Percentiles rank a stretch among this genome's conserved stretches.
These are phyloP conservation scores for Colletotrichum sp. DNA, from an alignment of 2,329 filamentous ascomycete genomes.

Conservation along the genomic window DNA sequence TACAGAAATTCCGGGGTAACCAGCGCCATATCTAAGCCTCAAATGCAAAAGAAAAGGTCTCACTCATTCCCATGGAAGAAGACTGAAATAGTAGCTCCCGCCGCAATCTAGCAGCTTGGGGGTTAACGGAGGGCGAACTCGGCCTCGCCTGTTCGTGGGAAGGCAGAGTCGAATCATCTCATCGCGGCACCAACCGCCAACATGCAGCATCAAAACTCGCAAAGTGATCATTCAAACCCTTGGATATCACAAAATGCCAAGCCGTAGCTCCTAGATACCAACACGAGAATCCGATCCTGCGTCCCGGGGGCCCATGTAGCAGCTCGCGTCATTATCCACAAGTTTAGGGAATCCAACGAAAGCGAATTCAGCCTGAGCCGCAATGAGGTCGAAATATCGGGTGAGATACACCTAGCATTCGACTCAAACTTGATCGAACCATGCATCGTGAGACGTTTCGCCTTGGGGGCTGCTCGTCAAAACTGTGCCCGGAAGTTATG, in stretches of 20 bases:
- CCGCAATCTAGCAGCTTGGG: not conserved
- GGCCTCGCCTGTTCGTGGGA: not conserved
- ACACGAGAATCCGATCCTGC: not conserved
- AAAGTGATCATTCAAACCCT: not conserved
- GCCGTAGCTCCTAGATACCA: not conserved
- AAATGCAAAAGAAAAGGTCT: not conserved
- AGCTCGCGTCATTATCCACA: not conserved
- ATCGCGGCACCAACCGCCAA: not conserved
- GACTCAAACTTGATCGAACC: not conserved
- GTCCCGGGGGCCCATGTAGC: not conserved
- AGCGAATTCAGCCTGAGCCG: not conserved
- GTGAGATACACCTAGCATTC: not conserved
- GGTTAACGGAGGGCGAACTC: not conserved
- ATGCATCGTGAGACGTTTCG: not conserved
- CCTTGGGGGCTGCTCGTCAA: not conserved
- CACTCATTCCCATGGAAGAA: rapidly evolving
- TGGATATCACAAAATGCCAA: not conserved
- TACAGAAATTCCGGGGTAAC: not conserved
- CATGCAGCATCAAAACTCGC: not conserved
- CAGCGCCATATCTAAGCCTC: not conserved
- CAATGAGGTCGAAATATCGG: not conserved
- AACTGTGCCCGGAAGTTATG: not conserved
- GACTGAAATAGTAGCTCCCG: not conserved
- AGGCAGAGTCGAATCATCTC: not conserved
- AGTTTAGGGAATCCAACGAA: not conserved